Base-by-base conservation (phyloP, 1,284 basidiomycete genomes). In the Anthracocystis panici-leucophaei region DNA sequence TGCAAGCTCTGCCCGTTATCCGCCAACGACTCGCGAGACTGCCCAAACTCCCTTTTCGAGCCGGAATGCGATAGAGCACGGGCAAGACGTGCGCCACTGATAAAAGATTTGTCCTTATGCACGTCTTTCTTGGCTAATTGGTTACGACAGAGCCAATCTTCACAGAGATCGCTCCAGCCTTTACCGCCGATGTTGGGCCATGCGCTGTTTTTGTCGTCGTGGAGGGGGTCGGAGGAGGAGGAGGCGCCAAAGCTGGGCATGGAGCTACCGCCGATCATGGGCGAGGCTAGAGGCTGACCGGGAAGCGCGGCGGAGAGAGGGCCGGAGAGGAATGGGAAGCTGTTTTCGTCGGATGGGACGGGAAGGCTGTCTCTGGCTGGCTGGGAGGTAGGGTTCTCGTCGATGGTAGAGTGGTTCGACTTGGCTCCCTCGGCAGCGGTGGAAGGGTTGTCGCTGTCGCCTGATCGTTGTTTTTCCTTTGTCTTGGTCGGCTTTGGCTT, bases 131-230 rank as follows among this genome's bases (percentile, higher is more conserved):
- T 65, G 2, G 59, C 55, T 16, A 45, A 55, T n/a, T 57, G 78
- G 49, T 77, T 84, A 35, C 75, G 77, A 61, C 80, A 82, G n/a
- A 86, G 78, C 81, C 84, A 86, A 27, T 83, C 77, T 49, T 87
- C 85, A 50, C 86, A 84, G 20, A 84, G 69, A 38, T 84, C 83
- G 31, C 85, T 86, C 86, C 86, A 83, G 0, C 81, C 81, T 29
- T 69, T 79, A n/a, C 79, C 79, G 23, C 75, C 73, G n/a, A 75
- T 48, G 44, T 55, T 72, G 40, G 63, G 64, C 65, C 67, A 67
- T 2, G 23, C 62, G 27, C 40, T 53, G 9, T 54, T 38, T 38
- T 57, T 65, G 44, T 69, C 66, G 33, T 75, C 65, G 18, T 20
- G 12, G 7, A 46, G 23, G 1, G 53, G 21, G 14, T 64, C 63